A percentile compares a stretch with the other conserved stretches of the same genome.
Conservation (phyloP, 148 eudicot species). For the Polygonum aviculare region DNA sequence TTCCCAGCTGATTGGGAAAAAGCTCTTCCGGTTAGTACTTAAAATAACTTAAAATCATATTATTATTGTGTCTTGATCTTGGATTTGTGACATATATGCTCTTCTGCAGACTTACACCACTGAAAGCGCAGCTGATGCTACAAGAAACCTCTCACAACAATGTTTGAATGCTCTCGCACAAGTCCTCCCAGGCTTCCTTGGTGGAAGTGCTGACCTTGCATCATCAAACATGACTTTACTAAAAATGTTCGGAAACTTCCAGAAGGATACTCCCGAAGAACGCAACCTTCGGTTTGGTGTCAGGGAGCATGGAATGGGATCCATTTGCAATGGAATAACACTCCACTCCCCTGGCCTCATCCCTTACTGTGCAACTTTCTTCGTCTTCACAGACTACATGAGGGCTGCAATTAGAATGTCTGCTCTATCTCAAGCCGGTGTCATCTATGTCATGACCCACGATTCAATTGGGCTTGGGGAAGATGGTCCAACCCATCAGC, state of each 20-base stretch:
- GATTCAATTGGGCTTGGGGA: slow-evolving; percentile 97
- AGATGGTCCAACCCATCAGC: slow-evolving; percentile 98
- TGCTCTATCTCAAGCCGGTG: slow-evolving; percentile 73
- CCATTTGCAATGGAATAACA: slow-evolving; percentile 88
- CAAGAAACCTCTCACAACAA: slow-evolving; percentile 86
- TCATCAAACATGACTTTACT: slow-evolving; percentile 95
- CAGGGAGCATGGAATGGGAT: slow-evolving; percentile 94
- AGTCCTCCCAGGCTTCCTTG: slow-evolving; percentile 84
- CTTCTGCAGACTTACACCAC: slow-evolving; percentile 69
- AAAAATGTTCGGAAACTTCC: slow-evolving; percentile 92
- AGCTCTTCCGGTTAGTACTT: slow-evolving; percentile 77
- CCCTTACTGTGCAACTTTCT: slow-evolving; percentile 97
- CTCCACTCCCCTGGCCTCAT: slow-evolving; percentile 81
- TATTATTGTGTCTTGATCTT: not conserved
- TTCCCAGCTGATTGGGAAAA: slow-evolving; percentile 94
- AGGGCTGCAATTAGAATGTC: slow-evolving; percentile 88
- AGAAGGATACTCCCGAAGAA: slow-evolving; percentile 86
- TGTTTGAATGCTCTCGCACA: slow-evolving; percentile 74
- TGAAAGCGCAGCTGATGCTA: slow-evolving; percentile 89
- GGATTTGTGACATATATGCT: not conserved
- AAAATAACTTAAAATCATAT: not conserved
- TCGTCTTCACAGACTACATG: slow-evolving; percentile 98
- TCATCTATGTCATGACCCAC: slow-evolving; percentile 95
- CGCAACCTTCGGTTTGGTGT: slow-evolving; percentile 89
- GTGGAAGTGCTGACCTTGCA: slow-evolving; percentile 99